Base-by-base conservation (phyloP, 306 rosid species). In the Cucumis melo region DNA sequence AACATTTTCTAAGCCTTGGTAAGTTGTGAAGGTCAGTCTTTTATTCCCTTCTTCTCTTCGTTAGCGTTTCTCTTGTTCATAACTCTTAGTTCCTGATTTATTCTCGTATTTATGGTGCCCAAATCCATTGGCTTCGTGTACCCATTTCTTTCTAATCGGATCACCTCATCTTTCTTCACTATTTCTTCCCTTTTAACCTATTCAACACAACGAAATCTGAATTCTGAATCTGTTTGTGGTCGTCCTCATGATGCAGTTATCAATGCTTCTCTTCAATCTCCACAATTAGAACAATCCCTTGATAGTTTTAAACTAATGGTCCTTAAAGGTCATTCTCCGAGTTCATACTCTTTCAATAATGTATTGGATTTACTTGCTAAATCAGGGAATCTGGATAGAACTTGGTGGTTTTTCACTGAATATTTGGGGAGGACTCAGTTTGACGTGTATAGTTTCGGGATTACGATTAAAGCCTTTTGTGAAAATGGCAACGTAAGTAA, bases 11-110 rank as follows among this genome's bases (percentile, higher is more conserved):
- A 12, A 90, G 84, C 81, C 91, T 91, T 73, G 98, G 98, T 68
- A 93, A 79, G 76, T 77, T 81, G 84, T 87, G 89, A 23, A 93
- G 94, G 72, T 76, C 85, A 59, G 87, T 65, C 67, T 94, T 94
- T 91, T 13, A 88, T 85, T 48, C 82, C 90, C 81, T 90, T 94
- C 84, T 91, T 93, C 82, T 93, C 97, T 27, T 90, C 89, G 59
- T 50, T 81, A 19, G 36, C 13, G 84, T 88, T 96, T 81, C 92
- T 86, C 82, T 91, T 93, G 41, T 73, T 83, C 60, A n/a, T 87
- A 88, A 80, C 87, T 97, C 72, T 82, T 87, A 12, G 93, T 92
- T 86, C 36, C 86, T 91, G 14, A 19, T 38, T 38, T 19, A 38
- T 2, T 65, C 51, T 36, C 51, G 27, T n/a, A 7, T 38, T 65